A percentile compares a stretch with the other conserved stretches of the same genome.
phyloP scores from a whole-genome alignment of 1,284 basidiomycete species.

The Ceratobasidium sp. region DNA sequence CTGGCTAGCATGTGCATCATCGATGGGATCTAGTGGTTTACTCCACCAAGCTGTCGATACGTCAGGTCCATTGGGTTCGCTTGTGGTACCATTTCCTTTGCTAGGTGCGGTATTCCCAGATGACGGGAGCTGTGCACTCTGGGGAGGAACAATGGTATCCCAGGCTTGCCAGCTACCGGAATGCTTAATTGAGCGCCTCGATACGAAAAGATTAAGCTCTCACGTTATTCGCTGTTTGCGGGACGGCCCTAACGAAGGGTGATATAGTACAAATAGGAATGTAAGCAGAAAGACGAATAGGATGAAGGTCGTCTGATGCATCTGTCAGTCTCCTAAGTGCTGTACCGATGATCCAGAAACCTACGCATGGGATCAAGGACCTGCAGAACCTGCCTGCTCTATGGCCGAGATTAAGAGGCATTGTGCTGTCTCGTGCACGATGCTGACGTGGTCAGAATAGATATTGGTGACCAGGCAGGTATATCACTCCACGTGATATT shows the following conservation, averaged over 20 bases:
- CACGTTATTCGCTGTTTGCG: slow-evolving; percentile 58
- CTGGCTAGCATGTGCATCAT: slow-evolving; percentile 62
- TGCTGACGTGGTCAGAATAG: slow-evolving; percentile 36
- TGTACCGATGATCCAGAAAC: background rate
- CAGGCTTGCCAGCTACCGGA: slow-evolving; percentile 87
- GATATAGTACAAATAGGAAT: slow-evolving; percentile 75
- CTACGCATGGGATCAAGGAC: slow-evolving; percentile 36
- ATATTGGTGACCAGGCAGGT: slow-evolving; percentile 9
- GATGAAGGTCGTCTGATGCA: slow-evolving; percentile 57
- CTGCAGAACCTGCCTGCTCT: slow-evolving; percentile 35
- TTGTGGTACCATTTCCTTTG: slow-evolving; percentile 42
- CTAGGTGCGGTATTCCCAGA: slow-evolving; percentile 43
- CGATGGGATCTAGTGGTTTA: slow-evolving; percentile 51
- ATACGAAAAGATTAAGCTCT: background rate
- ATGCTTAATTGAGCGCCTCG: background rate
- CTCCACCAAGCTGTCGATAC: slow-evolving; percentile 74
- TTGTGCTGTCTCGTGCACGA: background rate
- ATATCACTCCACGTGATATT: slow-evolving; percentile 15
- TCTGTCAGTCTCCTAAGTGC: background rate
- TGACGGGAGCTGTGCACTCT: slow-evolving; percentile 20
- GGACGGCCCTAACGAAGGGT: slow-evolving; percentile 73
- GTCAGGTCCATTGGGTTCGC: slow-evolving; percentile 44
- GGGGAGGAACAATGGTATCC: slow-evolving; percentile 61
- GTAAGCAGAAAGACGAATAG: slow-evolving; percentile 72
- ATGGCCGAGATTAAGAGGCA: slow-evolving; percentile 37